A percentile compares a stretch with the other conserved stretches of the same genome.
Conservation (phyloP, 2,329 filamentous ascomycete genomes). For the Zymoseptoria brevis region DNA sequence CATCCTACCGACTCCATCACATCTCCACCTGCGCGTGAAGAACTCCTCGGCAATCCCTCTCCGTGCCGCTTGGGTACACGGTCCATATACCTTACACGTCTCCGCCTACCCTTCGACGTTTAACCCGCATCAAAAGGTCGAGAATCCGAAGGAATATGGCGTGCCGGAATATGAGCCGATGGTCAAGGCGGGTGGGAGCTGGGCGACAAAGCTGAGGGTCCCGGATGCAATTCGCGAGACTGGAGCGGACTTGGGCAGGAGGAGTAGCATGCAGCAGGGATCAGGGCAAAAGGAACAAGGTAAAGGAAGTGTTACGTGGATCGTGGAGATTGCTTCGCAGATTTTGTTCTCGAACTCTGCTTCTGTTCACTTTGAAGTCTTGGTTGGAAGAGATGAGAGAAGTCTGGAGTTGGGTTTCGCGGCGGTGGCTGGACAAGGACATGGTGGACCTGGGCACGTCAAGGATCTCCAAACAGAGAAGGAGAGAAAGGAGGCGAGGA, state of each 20-base stretch:
- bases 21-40: conserved; percentile 77
- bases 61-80: conserved; percentile 91
- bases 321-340: conserved; percentile 85
- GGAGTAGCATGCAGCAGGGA: conserved; percentile 32
- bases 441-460: conserved; percentile 58
- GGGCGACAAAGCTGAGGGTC: conserved; percentile 71
- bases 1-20: conserved; percentile 75
- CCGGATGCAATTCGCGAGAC: conserved; percentile 67
- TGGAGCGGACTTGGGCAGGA: conserved; percentile 38
- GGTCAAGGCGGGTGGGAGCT: conserved; percentile 85
- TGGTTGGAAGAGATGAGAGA: conserved; percentile 78
- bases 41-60: conserved; percentile 87
- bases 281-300: conserved; percentile 35
- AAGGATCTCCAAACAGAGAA: conserved; percentile 57
- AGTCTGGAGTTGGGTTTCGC: conserved; percentile 62
- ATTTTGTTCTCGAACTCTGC: conserved; percentile 89
- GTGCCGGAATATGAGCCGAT: conserved; percentile 91
- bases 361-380: conserved; percentile 76
- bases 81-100: conserved; percentile 84
- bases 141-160: conserved; percentile 50
- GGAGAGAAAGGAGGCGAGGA: conserved; percentile 47
- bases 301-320: conserved; percentile 63
- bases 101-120: conserved; percentile 78
- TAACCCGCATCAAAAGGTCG: conserved; percentile 71
- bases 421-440: conserved; percentile 46